Base-by-base conservation (phyloP, 2,329 filamentous ascomycete species). In the Pyricularia grisea region DNA sequence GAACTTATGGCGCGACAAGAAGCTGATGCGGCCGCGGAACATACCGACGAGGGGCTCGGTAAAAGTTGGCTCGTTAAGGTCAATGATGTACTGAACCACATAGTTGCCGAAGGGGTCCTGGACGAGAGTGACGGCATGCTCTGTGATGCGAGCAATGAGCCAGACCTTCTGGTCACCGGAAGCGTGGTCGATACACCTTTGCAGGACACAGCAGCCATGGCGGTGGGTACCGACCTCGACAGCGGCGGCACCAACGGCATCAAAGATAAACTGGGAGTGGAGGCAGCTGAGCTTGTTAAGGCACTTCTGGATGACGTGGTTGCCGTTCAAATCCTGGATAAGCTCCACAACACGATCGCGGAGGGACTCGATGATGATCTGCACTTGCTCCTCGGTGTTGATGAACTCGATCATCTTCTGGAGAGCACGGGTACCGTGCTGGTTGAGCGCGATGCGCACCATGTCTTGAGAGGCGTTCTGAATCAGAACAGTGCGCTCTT, bases 321-420 rank as follows among this genome's bases (percentile, higher is more conserved):
- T 99, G 78, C 95, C 95, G 76, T 99, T 99, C 68, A 99, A 85
- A 75, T 99, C 91, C 78, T 99, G 93, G 71, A 99, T 97, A 68
- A 99, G 86, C 74, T 95, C 91, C 25, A 99, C 95, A 66, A 99
- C 95, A 70, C 92, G 89, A 77, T 89, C 86, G 72, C 90, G 87
- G 67, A 99, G 86, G 17, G 95, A 92, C 68, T 91, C 85, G 73
- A 97, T 97, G 78, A 99, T 95, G 73, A 92, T 90, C 74, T 91
- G 85, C 67, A 94, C 91, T 80, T 99, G 95, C 75, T 91, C 89
- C 3, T 89, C 85, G 30, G 92, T 96, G 68, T 90, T 92, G 75
- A 99, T 92, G 78, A 92, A 96, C 80, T 99, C 95, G 73, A 99
- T 99, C 95, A 99, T 99, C 86, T 98, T 99, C 82, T 99, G 95